Evolutionary conservation across 2,329 filamentous ascomycete genomes (phyloP).

Genomic region (Periconia macrospinosa): DNA sequence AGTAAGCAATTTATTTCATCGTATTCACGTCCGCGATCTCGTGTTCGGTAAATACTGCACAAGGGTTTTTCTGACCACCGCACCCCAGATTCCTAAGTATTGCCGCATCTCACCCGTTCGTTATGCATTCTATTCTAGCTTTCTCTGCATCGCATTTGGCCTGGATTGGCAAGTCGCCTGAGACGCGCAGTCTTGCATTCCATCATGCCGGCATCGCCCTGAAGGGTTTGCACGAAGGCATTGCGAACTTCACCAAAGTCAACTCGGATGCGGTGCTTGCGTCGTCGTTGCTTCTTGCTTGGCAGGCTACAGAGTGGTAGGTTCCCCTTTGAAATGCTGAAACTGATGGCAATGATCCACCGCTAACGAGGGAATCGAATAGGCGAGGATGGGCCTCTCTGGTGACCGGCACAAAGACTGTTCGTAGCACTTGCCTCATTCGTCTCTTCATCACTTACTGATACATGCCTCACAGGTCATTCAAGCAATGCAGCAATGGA

Average conservation of each 20-base stretch:
- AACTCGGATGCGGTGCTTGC: slow-evolving; percentile 92
- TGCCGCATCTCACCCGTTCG: slow-evolving; percentile 78
- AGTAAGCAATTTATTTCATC: slow-evolving; percentile 60
- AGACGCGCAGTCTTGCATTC: slow-evolving; percentile 85
- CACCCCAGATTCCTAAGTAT: slow-evolving; percentile 73
- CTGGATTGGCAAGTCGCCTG: slow-evolving; percentile 81
- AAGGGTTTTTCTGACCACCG: slow-evolving; percentile 30
- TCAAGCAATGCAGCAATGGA: slow-evolving; percentile 88
- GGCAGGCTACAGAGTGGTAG: slow-evolving; percentile 96
- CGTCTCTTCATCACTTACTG: neutral
- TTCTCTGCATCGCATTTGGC: slow-evolving; percentile 95
- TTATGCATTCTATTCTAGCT: slow-evolving; percentile 90
- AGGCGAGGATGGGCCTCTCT: slow-evolving; percentile 93
- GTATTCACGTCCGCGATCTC: slow-evolving; percentile 21
- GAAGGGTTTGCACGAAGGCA: slow-evolving; percentile 84
- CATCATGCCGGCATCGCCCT: slow-evolving; percentile 85
- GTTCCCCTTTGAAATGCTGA: slow-evolving; percentile 29
- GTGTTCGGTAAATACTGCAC: slow-evolving; percentile 23
- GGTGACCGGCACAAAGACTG: slow-evolving; percentile 87
- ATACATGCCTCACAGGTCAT: slow-evolving; percentile 64
- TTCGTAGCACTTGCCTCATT: slow-evolving; percentile 51
- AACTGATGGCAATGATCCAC: neutral
- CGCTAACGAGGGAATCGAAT: slow-evolving; percentile 11
- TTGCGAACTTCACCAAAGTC: slow-evolving; percentile 78
- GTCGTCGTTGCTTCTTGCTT: slow-evolving; percentile 87